phyloP scores from a whole-genome alignment of 129 eudicot genomes.

The Flaveria trinervia region DNA sequence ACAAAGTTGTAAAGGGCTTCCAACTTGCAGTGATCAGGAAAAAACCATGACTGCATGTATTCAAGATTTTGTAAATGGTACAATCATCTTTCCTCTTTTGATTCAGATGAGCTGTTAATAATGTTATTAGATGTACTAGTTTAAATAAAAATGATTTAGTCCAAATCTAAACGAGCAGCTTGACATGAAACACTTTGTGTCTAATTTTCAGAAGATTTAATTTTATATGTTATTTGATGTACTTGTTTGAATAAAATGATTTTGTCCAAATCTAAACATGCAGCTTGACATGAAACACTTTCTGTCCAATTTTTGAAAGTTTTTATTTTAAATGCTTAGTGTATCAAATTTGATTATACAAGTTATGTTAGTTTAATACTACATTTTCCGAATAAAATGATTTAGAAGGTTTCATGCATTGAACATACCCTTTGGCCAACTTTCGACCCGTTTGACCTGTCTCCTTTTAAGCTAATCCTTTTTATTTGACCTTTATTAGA shows the following conservation, averaged over 20 bases:
- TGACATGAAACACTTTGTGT: neutral
- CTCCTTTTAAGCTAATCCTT: neutral
- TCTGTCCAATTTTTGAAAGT: too few relatives aligned
- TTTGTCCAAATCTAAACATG: too few relatives aligned
- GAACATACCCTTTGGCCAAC: neutral
- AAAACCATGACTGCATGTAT: constrained; percentile 33
- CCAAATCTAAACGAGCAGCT: neutral
- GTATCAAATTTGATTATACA: neutral
- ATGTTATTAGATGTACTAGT: neutral
- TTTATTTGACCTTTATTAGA: neutral
- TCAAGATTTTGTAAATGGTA: constrained; percentile 29
- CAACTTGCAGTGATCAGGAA: constrained; percentile 23
- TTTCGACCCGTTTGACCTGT: neutral
- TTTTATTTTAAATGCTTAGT: too few relatives aligned
- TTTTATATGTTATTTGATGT: too few relatives aligned
- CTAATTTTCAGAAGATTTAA: neutral
- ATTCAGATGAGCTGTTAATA: neutral
- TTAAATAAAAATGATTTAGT: neutral
- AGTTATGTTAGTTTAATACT: neutral
- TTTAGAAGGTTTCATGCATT: neutral
- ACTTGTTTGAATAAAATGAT: too few relatives aligned
- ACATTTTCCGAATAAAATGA: neutral
- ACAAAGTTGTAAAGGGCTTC: constrained; percentile 31
- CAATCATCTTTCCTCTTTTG: neutral
- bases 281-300: too few relatives aligned